Percentiles rank a stretch among this genome's conserved stretches.
These are phyloP conservation scores for Neocatenulostroma microsporum DNA, from an alignment of 2,329 filamentous ascomycete genomes.

Conservation along the genomic window DNA sequence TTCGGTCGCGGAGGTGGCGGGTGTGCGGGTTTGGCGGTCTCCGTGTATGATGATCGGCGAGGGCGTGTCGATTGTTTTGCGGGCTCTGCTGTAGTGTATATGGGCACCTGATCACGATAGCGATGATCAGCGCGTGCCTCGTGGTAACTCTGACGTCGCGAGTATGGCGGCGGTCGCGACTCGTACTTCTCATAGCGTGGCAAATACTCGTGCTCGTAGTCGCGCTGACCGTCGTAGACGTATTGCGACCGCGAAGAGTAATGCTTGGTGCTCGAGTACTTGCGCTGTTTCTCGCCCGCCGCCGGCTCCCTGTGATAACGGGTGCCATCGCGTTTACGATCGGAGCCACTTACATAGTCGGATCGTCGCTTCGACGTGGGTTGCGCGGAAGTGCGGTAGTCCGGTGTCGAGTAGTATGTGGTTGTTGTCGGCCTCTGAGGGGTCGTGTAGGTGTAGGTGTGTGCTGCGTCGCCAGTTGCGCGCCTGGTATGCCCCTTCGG, in stretches of 20 bases:
- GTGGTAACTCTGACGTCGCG: conserved; percentile 47
- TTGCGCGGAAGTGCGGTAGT: conserved; percentile 36
- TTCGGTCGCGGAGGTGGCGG: conserved; percentile 36
- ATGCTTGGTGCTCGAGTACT: conserved; percentile 37
- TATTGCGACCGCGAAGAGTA: conserved; percentile 47
- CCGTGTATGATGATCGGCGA: conserved; percentile 38
- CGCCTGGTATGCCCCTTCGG: conserved; percentile 47
- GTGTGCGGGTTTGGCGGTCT: conserved; percentile 49
- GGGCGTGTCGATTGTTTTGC: conserved; percentile 22
- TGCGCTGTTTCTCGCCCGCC: conserved; percentile 27
- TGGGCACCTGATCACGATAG: conserved; percentile 43
- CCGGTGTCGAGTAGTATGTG: conserved; percentile 29
- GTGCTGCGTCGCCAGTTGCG: conserved; percentile 45
- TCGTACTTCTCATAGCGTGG: conserved; percentile 35
- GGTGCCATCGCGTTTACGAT: conserved; percentile 34
- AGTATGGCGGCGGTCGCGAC: conserved; percentile 42
- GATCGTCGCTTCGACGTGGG: conserved; percentile 48
- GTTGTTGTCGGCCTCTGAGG: conserved; percentile 24
- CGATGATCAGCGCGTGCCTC: conserved; percentile 44
- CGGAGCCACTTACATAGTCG: conserved; percentile 61
- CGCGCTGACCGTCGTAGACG: conserved; percentile 51
- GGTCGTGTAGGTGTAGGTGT: conserved; percentile 35
- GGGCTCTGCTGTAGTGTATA: conserved; percentile 35
- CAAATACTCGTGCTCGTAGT: conserved; percentile 40
- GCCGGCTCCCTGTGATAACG: conserved; percentile 23